phyloP scores from a whole-genome alignment of 176 grass and related monocot species.

The Eremochloa ophiuroides region DNA sequence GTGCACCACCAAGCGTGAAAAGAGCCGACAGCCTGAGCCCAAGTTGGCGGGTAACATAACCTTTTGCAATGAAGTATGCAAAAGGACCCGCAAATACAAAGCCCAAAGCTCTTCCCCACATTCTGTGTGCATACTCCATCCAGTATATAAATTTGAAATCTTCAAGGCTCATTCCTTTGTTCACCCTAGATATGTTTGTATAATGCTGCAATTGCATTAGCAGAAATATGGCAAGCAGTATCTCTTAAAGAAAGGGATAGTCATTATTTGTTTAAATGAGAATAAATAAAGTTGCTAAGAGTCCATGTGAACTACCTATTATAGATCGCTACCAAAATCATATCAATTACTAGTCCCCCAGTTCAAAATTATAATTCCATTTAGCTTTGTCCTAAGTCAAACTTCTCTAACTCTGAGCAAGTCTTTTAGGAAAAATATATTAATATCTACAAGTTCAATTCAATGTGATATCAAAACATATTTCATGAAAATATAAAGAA shows the following conservation, averaged over 20 bases:
- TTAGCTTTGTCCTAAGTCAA: neutral
- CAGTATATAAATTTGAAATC: conserved; percentile 99
- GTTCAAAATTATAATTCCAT: neutral
- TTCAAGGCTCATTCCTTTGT: conserved; percentile 79
- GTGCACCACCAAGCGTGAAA: conserved; percentile 79
- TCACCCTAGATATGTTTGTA: conserved; percentile 61
- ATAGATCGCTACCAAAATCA: neutral
- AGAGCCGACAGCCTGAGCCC: conserved; percentile 72
- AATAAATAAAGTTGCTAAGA: neutral
- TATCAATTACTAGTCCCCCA: neutral
- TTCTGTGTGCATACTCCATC: conserved; percentile 98
- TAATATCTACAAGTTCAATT: neutral
- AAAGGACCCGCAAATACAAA: conserved; percentile 82
- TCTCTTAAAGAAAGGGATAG: neutral
- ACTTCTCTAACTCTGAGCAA: neutral
- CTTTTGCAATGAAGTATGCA: conserved; percentile 83
- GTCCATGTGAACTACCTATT: neutral
- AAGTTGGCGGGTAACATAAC: conserved; percentile 86
- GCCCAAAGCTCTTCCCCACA: conserved; percentile 94
- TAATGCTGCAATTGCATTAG: conserved; percentile 24
- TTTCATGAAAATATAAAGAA: neutral
- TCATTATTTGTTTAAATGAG: neutral
- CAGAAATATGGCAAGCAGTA: conserved; percentile 19
- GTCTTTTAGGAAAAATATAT: neutral
- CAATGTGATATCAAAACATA: neutral